Evolutionary conservation across 768 basidiomycete genomes (phyloP).

Genomic region (Peribolospora baueri): DNA sequence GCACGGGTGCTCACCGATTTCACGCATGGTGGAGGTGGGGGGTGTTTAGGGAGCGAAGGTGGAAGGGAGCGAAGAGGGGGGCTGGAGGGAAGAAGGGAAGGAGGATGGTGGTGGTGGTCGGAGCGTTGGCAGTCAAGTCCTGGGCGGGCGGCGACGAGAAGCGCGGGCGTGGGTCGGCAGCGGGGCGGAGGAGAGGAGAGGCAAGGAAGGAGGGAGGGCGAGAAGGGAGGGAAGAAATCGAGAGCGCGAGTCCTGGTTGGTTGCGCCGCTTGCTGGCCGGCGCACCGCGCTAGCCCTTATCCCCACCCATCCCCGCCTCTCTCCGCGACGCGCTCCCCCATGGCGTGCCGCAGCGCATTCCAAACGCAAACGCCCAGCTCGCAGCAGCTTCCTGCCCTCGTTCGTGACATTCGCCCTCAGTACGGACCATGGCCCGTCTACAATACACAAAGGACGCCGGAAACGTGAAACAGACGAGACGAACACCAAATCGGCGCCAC

Average conservation of each 20-base stretch:
- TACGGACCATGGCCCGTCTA: no score
- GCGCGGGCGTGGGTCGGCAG: conserved; percentile 2
- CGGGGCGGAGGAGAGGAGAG: neutral
- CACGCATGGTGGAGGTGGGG: neutral
- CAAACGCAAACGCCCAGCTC: neutral
- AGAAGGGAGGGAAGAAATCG: conserved; percentile 11
- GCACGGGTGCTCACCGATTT: neutral
- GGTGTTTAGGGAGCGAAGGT: neutral
- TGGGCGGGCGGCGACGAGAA: no score
- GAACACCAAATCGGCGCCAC: no score
- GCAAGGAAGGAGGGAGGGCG: neutral
- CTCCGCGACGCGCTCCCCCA: conserved; percentile 33
- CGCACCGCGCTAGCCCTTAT: neutral
- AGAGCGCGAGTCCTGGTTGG: conserved; percentile 27
- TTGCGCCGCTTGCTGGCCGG: neutral
- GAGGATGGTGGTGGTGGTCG: neutral
- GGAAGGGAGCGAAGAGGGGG: neutral
- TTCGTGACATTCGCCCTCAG: neutral
- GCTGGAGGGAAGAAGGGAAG: neutral
- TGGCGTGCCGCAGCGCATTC: conserved; percentile 21
- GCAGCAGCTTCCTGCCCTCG: neutral
- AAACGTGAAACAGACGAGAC: no score
- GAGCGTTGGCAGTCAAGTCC: no score
- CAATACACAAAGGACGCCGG: no score
- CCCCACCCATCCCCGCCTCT: conserved; percentile 16